These are phyloP conservation scores for Pyricularia grisea DNA, from an alignment of 2,329 filamentous ascomycete genomes.

Conservation along the genomic window DNA sequence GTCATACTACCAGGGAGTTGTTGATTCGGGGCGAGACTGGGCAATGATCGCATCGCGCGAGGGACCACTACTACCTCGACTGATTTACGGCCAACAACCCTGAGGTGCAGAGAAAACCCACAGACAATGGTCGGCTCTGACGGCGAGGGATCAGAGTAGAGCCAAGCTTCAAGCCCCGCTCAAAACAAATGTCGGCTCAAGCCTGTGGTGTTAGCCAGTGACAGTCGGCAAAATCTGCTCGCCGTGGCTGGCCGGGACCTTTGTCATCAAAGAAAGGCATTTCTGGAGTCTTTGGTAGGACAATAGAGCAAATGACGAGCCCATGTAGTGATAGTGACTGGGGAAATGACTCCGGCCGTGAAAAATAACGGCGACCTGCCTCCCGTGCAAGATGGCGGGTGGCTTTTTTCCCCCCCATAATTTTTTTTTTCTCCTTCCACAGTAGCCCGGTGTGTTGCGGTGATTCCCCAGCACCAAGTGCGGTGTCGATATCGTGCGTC, in stretches of 20 bases:
- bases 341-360: background rate
- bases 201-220: background rate
- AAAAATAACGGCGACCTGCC: background rate
- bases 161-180: background rate
- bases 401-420: background rate
- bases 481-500: background rate
- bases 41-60: background rate
- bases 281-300: background rate
- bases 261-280: background rate
- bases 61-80: background rate
- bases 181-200: background rate
- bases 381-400: background rate
- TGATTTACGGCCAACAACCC: background rate
- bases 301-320: slow-evolving; percentile 1
- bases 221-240: background rate
- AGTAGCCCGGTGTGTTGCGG: background rate
- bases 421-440: background rate
- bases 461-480: background rate
- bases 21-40: background rate
- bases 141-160: background rate
- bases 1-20: background rate
- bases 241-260: background rate
- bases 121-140: background rate
- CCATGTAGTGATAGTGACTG: background rate
- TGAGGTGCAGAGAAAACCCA: background rate